These are phyloP conservation scores for Chaetomium fimeti DNA, from an alignment of 495 filamentous ascomycete genomes.

Conservation along the genomic window DNA sequence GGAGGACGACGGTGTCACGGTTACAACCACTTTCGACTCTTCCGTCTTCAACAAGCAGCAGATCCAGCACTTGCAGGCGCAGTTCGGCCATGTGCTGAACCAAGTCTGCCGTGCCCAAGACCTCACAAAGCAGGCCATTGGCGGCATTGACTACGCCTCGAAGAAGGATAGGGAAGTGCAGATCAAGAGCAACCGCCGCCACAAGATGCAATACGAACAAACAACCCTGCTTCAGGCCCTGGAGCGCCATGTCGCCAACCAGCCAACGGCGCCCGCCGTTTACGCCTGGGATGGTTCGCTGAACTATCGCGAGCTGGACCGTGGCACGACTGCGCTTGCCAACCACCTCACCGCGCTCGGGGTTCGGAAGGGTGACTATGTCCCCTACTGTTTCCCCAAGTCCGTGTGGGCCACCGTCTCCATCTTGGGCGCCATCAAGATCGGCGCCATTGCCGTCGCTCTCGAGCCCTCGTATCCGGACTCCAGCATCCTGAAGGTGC, in stretches of 20 bases:
- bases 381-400: conserved; percentile 49
- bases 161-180: conserved; percentile 14
- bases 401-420: conserved; percentile 45
- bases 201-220: background rate
- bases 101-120: conserved; percentile 17
- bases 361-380: conserved; percentile 42
- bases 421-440: conserved; percentile 43
- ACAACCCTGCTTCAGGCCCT: conserved; percentile 12
- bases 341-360: conserved; percentile 36
- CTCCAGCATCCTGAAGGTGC: conserved; percentile 41
- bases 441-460: conserved; percentile 50
- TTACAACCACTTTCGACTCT: conserved; percentile 17
- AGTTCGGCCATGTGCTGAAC: conserved; percentile 16
- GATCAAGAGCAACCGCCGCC: conserved; percentile 15
- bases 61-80: conserved; percentile 12
- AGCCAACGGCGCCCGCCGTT: conserved; percentile 29
- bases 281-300: conserved; percentile 49
- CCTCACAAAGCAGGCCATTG: conserved; percentile 5
- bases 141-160: conserved; percentile 16
- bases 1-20: conserved; percentile 13
- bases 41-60: conserved; percentile 14
- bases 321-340: conserved; percentile 49
- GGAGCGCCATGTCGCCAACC: conserved; percentile 38
- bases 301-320: conserved; percentile 53
- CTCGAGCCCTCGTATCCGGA: conserved; percentile 57